Evolutionary conservation across 78 protist genomes (phyloP).

Genomic region (Parvularia atlantis): DNA sequence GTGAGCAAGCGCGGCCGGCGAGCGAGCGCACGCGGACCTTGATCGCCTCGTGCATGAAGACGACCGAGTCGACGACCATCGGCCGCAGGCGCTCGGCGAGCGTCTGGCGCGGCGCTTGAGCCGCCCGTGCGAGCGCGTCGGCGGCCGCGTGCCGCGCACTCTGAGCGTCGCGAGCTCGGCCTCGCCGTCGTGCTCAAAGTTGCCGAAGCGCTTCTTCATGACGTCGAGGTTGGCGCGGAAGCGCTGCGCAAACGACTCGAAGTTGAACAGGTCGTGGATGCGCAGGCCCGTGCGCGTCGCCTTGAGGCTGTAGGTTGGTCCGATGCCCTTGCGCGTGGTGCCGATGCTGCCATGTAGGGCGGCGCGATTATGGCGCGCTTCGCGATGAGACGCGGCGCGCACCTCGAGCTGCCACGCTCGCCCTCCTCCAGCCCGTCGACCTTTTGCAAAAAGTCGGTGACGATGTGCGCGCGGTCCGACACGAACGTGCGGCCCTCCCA

Average conservation of each 20-base stretch:
- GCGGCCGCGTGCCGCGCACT: too few relatives aligned
- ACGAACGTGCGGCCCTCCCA: slow-evolving; percentile 42
- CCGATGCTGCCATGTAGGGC: slow-evolving; percentile 20
- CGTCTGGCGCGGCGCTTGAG: background rate
- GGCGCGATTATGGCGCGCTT: background rate
- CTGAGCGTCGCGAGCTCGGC: slow-evolving; percentile 40
- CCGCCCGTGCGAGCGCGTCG: too few relatives aligned
- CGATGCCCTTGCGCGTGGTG: slow-evolving; percentile 82
- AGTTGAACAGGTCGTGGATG: slow-evolving; percentile 57
- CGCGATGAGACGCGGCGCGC: background rate
- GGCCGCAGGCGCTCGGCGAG: slow-evolving; percentile 52
- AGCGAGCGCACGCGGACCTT: too few relatives aligned
- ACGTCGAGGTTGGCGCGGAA: slow-evolving; percentile 21
- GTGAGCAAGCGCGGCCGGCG: too few relatives aligned
- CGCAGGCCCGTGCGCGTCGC: slow-evolving; percentile 63
- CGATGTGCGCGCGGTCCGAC: slow-evolving; percentile 85
- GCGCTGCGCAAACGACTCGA: slow-evolving; percentile 31
- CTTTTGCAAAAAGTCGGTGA: slow-evolving; percentile 71
- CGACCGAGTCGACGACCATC: slow-evolving; percentile 66
- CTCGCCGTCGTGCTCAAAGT: slow-evolving; percentile 45
- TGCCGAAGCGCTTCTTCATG: slow-evolving; percentile 16
- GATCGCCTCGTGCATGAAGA: slow-evolving; percentile 42
- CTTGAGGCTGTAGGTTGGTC: slow-evolving; percentile 79
- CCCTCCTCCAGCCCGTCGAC: slow-evolving; percentile 56
- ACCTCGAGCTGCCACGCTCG: slow-evolving; percentile 9